These are phyloP conservation scores for Ciborinia camelliae DNA, from an alignment of 2,329 filamentous ascomycete genomes.

Conservation along the genomic window DNA sequence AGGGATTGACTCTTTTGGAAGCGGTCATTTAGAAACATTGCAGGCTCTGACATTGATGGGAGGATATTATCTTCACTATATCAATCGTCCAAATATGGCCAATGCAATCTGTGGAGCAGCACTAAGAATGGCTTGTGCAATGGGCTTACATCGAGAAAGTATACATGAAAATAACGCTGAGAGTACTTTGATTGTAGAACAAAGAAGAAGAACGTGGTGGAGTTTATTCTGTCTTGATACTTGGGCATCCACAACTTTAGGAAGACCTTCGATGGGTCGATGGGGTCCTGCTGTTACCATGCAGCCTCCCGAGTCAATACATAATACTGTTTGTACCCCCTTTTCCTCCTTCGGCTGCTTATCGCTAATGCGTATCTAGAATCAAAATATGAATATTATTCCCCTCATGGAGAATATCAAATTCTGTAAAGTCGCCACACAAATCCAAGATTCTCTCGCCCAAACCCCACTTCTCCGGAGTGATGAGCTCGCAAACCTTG, in stretches of 20 bases:
- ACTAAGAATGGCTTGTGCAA: conserved; percentile 69
- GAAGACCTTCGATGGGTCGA: conserved; percentile 65
- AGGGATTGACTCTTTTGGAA: conserved; percentile 63
- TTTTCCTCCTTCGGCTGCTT: neutral
- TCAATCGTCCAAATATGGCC: conserved; percentile 73
- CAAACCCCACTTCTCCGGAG: conserved; percentile 64
- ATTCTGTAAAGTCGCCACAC: conserved; percentile 75
- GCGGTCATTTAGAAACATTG: conserved; percentile 68
- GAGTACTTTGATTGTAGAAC: conserved; percentile 49
- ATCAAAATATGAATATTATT: conserved; percentile 62
- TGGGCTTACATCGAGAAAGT: conserved; percentile 67
- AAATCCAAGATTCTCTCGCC: conserved; percentile 72
- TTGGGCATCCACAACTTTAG: conserved; percentile 69
- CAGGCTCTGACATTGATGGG: conserved; percentile 69
- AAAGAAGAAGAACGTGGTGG: conserved; percentile 70
- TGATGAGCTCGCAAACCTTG: conserved; percentile 63
- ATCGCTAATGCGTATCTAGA: neutral
- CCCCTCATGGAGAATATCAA: conserved; percentile 73
- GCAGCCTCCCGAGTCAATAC: conserved; percentile 50
- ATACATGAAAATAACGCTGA: conserved; percentile 34
- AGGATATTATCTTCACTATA: conserved; percentile 75
- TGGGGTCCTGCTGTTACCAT: conserved; percentile 67
- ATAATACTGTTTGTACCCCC: conserved; percentile 30
- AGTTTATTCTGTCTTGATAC: conserved; percentile 70
- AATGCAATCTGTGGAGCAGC: conserved; percentile 70